These are phyloP conservation scores for Capsicum chinense DNA, from an alignment of 257 asterid genomes.

Conservation along the genomic window DNA sequence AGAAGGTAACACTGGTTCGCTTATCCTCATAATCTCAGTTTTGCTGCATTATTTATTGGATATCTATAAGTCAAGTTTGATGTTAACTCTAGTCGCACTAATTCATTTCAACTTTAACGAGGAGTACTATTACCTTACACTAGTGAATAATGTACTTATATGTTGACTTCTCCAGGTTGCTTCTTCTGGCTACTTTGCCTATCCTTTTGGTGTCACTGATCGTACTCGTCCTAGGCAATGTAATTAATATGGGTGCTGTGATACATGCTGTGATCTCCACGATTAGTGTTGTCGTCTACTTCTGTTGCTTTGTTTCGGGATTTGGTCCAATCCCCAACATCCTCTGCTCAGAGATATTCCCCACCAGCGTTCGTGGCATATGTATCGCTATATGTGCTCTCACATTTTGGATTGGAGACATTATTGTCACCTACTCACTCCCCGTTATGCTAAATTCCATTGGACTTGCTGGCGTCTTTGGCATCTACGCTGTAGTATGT, in stretches of 20 bases:
- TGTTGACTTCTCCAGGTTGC: conserved; percentile 42
- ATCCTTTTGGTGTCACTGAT: conserved; percentile 63
- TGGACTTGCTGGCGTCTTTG: conserved; percentile 79
- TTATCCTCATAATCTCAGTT: not conserved
- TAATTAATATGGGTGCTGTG: conserved; percentile 56
- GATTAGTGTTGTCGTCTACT: conserved; percentile 74
- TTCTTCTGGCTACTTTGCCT: conserved; percentile 81
- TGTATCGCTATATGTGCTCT: conserved; percentile 97
- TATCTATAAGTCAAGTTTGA: not conserved
- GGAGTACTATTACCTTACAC: not conserved
- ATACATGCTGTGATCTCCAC: conserved; percentile 79
- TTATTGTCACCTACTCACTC: conserved; percentile 72
- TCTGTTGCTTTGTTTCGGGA: conserved; percentile 91
- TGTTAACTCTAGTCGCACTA: not conserved
- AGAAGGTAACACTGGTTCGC: conserved; percentile 61
- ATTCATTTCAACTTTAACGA: not conserved
- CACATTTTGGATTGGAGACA: conserved; percentile 85
- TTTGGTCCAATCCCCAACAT: conserved; percentile 97
- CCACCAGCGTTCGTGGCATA: conserved; percentile 91
- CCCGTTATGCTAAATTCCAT: conserved; percentile 77
- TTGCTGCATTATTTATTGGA: too few relatives aligned
- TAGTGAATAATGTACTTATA: not conserved
- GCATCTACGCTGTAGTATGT: conserved; percentile 75
- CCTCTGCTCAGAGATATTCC: conserved; percentile 94
- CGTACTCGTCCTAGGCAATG: conserved; percentile 66